Conservation (phyloP, 306 rosid genomes). For the Bauhinia variegata region DNA sequence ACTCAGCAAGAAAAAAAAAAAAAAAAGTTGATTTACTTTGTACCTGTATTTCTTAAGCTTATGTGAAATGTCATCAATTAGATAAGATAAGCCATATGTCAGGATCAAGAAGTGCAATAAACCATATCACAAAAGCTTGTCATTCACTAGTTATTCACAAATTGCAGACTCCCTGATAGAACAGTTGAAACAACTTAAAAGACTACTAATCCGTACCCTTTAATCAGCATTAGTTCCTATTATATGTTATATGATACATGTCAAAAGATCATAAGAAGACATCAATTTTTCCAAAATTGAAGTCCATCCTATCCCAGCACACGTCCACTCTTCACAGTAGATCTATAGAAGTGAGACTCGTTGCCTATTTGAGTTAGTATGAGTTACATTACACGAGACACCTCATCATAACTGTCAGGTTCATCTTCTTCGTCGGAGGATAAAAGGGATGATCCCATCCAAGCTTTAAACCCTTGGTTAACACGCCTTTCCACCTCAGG, state of each 20-base stretch:
- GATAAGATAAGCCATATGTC: too few species aligned
- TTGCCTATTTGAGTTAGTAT: slow-evolving; percentile 54
- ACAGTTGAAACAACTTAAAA: slow-evolving; percentile 33
- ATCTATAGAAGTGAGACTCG: slow-evolving; percentile 39
- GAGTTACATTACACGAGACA: slow-evolving; percentile 40
- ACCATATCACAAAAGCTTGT: too few species aligned
- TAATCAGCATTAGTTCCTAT: slow-evolving; percentile 26
- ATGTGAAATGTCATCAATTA: too few species aligned
- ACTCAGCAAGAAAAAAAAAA: too few species aligned
- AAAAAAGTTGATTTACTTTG: too few species aligned
- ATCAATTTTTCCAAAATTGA: slow-evolving; percentile 40
- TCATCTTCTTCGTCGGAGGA: slow-evolving; percentile 98
- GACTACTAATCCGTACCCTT: slow-evolving; percentile 22
- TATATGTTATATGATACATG: slow-evolving; percentile 37
- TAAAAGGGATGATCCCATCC: slow-evolving; percentile 97
- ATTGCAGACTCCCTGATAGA: slow-evolving; percentile 34
- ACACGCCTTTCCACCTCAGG: slow-evolving; percentile 88
- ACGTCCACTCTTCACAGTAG: slow-evolving; percentile 32
- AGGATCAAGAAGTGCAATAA: too few species aligned
- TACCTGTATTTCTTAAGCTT: too few species aligned
- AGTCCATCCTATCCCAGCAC: slow-evolving; percentile 40
- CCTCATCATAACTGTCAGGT: slow-evolving; percentile 61
- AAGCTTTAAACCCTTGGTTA: slow-evolving; percentile 84
- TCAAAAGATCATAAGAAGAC: slow-evolving; percentile 26
- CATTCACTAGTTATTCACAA: slow-evolving; percentile 41